Evolutionary conservation across 164 flowering plant genomes (phyloP).

Genomic region (Vitis labrusca): DNA sequence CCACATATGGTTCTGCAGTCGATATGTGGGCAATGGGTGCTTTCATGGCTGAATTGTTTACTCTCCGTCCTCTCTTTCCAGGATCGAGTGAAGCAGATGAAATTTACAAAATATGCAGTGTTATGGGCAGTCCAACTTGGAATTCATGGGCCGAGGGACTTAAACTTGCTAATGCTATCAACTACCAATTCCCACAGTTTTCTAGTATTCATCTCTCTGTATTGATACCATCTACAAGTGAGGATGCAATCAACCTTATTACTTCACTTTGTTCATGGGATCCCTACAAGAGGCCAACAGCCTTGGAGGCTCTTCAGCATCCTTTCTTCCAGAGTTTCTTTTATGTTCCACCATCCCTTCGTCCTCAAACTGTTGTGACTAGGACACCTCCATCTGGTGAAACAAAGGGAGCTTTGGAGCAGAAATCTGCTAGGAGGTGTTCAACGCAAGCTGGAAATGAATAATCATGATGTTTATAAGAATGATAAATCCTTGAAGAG

Average conservation of each 20-base stretch:
- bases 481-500: constrained; percentile 45
- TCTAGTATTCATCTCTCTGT: constrained; percentile 62
- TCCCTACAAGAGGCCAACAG: constrained; percentile 59
- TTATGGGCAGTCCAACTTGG: constrained; percentile 75
- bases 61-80: constrained; percentile 89
- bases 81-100: constrained; percentile 84
- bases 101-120: constrained; percentile 86
- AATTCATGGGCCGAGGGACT: constrained; percentile 71
- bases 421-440: constrained; percentile 59
- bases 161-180: constrained; percentile 62
- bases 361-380: constrained; percentile 43
- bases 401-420: constrained; percentile 43
- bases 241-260: constrained; percentile 67
- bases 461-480: constrained; percentile 49
- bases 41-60: constrained; percentile 88
- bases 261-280: constrained; percentile 60
- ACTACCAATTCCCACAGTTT: constrained; percentile 82
- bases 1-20: constrained; percentile 73
- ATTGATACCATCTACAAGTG: constrained; percentile 70
- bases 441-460: constrained; percentile 79
- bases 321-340: constrained; percentile 75
- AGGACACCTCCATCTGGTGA: constrained; percentile 92
- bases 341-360: constrained; percentile 92
- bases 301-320: constrained; percentile 57
- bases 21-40: constrained; percentile 99